Evolutionary conservation across 2,329 filamentous ascomycete genomes (phyloP).

Genomic region (Botrytis elliptica): DNA sequence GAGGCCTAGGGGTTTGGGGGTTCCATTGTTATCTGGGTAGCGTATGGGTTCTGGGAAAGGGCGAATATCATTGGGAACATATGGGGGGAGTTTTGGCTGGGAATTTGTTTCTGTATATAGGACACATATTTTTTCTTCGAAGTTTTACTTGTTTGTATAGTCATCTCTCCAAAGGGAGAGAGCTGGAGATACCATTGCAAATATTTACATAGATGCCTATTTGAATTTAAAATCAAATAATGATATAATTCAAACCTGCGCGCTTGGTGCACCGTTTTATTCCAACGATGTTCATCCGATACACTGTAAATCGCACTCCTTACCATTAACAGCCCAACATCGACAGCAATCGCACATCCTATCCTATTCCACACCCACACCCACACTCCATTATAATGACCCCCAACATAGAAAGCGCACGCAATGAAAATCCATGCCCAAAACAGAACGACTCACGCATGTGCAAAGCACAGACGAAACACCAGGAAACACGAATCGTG

Average conservation of each 20-base stretch:
- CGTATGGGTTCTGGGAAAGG: background rate
- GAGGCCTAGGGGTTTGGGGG: conserved; percentile 11
- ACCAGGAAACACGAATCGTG: background rate
- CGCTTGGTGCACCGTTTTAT: background rate
- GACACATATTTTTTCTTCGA: background rate
- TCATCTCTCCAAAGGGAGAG: no score
- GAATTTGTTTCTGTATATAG: background rate
- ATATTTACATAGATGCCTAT: background rate
- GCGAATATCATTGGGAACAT: background rate
- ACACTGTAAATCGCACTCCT: background rate
- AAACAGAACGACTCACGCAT: background rate
- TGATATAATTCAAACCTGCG: background rate
- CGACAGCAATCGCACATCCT: background rate
- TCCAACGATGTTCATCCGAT: background rate
- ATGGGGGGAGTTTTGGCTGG: background rate
- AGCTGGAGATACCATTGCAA: background rate
- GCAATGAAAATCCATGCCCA: background rate
- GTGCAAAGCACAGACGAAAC: background rate
- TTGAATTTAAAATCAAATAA: background rate
- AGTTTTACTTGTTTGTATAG: background rate
- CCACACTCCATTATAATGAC: background rate
- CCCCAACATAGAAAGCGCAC: background rate
- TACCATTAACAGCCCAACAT: background rate
- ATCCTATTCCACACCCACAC: background rate
- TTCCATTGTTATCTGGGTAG: conserved; percentile 16